A percentile compares a stretch with the other conserved stretches of the same genome.
Conservation (phyloP, 176 grass and related monocot genomes). For the Hordeum marinum region DNA sequence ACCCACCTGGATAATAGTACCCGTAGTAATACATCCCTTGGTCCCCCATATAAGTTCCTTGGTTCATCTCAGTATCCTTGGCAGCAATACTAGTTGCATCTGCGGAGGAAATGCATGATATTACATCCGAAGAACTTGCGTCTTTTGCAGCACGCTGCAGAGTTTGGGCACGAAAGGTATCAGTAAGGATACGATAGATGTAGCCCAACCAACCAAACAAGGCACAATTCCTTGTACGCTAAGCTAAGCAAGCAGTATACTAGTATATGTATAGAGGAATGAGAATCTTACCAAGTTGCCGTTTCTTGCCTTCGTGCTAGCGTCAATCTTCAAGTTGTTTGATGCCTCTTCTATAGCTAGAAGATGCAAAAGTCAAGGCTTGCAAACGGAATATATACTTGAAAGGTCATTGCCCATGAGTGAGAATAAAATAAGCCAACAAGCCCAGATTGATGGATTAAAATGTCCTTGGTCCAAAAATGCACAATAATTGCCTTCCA, state of each 20-base stretch:
- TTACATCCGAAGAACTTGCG: constrained; percentile 58
- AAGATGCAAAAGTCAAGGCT: constrained; percentile 59
- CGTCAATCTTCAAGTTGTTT: constrained; percentile 64
- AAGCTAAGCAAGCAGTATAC: constrained; percentile 18
- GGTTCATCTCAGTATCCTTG: constrained; percentile 58
- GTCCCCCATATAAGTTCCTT: constrained; percentile 46
- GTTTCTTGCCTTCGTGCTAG: constrained; percentile 44
- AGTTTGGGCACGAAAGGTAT: constrained; percentile 34
- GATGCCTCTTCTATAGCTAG: constrained; percentile 60
- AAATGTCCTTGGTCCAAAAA: constrained; percentile 18
- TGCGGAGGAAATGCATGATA: constrained; percentile 75
- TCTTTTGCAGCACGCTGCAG: constrained; percentile 58
- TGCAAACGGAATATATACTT: constrained; percentile 40
- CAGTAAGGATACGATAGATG: constrained; percentile 14
- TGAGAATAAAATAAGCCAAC: constrained; percentile 25
- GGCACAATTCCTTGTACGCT: constrained; percentile 26
- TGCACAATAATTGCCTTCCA: constrained; percentile 20
- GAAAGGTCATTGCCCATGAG: constrained; percentile 26
- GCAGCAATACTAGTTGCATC: constrained; percentile 53
- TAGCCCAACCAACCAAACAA: constrained; percentile 26
- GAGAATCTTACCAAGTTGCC: constrained; percentile 62
- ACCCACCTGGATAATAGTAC: constrained; percentile 81
- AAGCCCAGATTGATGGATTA: constrained; percentile 28
- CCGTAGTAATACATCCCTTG: constrained; percentile 76
- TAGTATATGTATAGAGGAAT: constrained; percentile 8